Conservation (phyloP, 2,329 filamentous ascomycete species). For the Pyrenophora tritici-repentis region DNA sequence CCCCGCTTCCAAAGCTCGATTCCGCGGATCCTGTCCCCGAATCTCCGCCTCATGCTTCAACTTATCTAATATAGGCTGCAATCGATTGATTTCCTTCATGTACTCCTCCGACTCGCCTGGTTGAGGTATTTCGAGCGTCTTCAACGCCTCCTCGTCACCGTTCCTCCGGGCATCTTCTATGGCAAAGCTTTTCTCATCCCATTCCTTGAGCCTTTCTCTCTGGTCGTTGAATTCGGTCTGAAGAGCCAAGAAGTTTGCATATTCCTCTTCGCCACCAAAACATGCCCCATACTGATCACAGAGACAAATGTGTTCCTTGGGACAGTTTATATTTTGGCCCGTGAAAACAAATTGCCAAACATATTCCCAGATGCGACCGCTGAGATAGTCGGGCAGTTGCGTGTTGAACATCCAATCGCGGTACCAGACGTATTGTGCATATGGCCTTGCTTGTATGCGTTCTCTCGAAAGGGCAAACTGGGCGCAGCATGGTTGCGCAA, state of each 20-base stretch:
- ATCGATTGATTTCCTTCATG: slow-evolving; percentile 50
- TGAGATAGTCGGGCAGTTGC: slow-evolving; percentile 59
- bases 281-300: slow-evolving; percentile 69
- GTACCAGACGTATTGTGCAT: slow-evolving; percentile 60
- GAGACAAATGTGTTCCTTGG: slow-evolving; percentile 62
- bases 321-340: slow-evolving; percentile 55
- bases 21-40: slow-evolving; percentile 57
- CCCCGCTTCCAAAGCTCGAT: slow-evolving; percentile 59
- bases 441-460: slow-evolving; percentile 59
- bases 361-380: slow-evolving; percentile 67
- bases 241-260: slow-evolving; percentile 56
- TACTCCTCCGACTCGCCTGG: slow-evolving; percentile 52
- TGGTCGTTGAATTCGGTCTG: slow-evolving; percentile 50
- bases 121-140: slow-evolving; percentile 45
- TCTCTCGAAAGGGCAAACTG: slow-evolving; percentile 67
- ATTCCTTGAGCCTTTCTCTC: slow-evolving; percentile 50
- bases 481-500: slow-evolving; percentile 67
- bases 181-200: slow-evolving; percentile 47
- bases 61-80: slow-evolving; percentile 51
- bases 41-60: slow-evolving; percentile 53
- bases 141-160: slow-evolving; percentile 36
- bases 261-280: slow-evolving; percentile 58
- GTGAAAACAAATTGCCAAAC: slow-evolving; percentile 68
- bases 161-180: slow-evolving; percentile 39
- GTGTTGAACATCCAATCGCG: slow-evolving; percentile 67